Percentiles rank a stretch among this genome's conserved stretches.
phyloP scores from a whole-genome alignment of 768 basidiomycete species.

The Boletellus sp. region DNA sequence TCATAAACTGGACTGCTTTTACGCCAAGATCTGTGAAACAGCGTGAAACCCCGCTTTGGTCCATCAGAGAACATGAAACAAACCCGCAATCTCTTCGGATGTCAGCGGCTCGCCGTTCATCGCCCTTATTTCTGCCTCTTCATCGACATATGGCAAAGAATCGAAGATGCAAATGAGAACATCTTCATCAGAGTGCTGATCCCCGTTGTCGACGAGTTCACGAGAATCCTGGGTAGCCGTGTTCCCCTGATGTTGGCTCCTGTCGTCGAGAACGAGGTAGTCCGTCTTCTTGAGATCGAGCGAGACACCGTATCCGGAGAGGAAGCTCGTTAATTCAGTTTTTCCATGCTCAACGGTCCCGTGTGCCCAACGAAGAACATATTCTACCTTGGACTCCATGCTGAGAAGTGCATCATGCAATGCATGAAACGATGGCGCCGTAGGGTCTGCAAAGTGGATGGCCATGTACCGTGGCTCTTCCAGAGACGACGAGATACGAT shows the following conservation, averaged over 20 bases:
- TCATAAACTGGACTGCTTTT: conserved; percentile 73
- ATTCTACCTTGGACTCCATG: conserved; percentile 53
- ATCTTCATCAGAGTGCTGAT: conserved; percentile 19
- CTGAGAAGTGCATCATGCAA: conserved; percentile 65
- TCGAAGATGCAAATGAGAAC: conserved; percentile 28
- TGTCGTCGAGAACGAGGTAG: conserved; percentile 90
- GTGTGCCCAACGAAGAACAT: conserved; percentile 56
- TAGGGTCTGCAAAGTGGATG: conserved; percentile 71
- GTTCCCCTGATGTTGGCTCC: conserved; percentile 33
- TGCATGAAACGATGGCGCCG: conserved; percentile 62
- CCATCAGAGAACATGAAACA: conserved; percentile 13
- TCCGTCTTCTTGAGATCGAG: conserved; percentile 97
- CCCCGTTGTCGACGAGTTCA: neutral
- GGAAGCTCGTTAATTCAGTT: conserved; percentile 35
- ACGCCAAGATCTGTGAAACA: conserved; percentile 54
- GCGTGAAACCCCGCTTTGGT: neutral
- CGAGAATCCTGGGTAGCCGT: neutral
- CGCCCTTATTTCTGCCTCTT: conserved; percentile 30
- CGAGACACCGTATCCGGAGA: conserved; percentile 90
- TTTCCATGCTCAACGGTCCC: conserved; percentile 35
- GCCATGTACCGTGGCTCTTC: conserved; percentile 57
- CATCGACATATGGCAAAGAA: conserved; percentile 27
- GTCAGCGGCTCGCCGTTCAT: conserved; percentile 44
- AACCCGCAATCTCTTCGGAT: conserved; percentile 54
- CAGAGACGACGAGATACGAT: conserved; percentile 46